These are phyloP conservation scores for Solanum pimpinellifolium DNA, from an alignment of 257 asterid genomes.

Conservation along the genomic window DNA sequence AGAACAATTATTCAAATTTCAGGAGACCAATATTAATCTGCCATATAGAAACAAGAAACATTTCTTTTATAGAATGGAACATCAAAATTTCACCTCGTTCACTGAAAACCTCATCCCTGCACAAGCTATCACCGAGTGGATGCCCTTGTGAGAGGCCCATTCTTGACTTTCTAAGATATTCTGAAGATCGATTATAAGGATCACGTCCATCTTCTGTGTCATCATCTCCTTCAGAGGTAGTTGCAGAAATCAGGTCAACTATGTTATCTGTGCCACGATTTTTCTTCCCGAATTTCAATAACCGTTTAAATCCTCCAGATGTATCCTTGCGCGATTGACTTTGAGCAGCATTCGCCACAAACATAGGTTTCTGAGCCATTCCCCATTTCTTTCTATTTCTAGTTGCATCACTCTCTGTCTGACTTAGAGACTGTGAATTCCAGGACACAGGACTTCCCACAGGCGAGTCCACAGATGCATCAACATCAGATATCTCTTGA, in stretches of 20 bases:
- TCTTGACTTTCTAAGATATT: constrained; percentile 70
- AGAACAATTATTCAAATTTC: neutral
- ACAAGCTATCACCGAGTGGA: constrained; percentile 62
- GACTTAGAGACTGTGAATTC: constrained; percentile 63
- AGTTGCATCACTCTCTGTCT: constrained; percentile 55
- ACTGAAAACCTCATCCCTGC: constrained; percentile 37
- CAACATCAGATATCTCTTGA: constrained; percentile 62
- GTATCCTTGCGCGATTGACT: constrained; percentile 55
- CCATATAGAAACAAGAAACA: neutral
- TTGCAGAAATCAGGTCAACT: constrained; percentile 82
- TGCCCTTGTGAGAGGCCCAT: constrained; percentile 64
- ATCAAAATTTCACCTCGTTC: constrained; percentile 47
- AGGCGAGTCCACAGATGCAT: constrained; percentile 54
- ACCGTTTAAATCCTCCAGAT: constrained; percentile 71
- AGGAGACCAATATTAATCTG: neutral
- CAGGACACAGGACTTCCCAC: constrained; percentile 77
- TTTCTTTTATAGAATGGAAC: neutral
- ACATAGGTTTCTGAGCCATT: constrained; percentile 51
- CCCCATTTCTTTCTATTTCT: constrained; percentile 93
- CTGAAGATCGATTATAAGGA: constrained; percentile 52
- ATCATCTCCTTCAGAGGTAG: constrained; percentile 90
- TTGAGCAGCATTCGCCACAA: constrained; percentile 36
- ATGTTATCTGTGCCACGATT: constrained; percentile 55
- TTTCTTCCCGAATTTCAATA: constrained; percentile 73
- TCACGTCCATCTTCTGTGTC: constrained; percentile 80